phyloP scores from a whole-genome alignment of 225 moss, liverwort and hornwort species.

The Physcomitrellopsis africana region DNA sequence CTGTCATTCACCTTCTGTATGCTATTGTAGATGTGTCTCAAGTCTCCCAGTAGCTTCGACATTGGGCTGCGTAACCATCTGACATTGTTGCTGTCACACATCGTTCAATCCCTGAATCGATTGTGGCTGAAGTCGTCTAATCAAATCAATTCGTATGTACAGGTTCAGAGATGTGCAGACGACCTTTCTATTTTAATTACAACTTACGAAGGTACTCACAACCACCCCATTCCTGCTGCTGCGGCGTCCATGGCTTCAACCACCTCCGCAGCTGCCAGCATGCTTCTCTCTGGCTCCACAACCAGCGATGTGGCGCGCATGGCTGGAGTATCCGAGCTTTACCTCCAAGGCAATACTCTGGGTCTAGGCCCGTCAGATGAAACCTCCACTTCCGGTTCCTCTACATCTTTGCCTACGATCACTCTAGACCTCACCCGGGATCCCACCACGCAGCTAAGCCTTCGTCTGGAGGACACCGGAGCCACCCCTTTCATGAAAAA shows the following conservation, averaged over 20 bases:
- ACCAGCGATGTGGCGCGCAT: slow-evolving; percentile 51
- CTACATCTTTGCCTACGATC: slow-evolving; percentile 45
- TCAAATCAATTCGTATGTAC: background rate
- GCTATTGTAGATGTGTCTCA: no score
- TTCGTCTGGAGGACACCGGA: slow-evolving; percentile 18
- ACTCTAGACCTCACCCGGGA: slow-evolving; percentile 47
- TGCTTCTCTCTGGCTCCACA: slow-evolving; percentile 71
- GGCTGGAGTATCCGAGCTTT: slow-evolving; percentile 43
- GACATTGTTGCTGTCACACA: no score
- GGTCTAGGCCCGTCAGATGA: slow-evolving; percentile 6
- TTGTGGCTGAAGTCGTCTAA: no score
- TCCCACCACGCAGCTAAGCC: slow-evolving; percentile 38
- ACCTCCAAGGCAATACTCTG: slow-evolving; percentile 9
- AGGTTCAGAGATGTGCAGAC: slow-evolving; percentile 78
- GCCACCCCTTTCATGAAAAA: background rate
- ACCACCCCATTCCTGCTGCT: slow-evolving; percentile 67
- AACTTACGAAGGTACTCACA: slow-evolving; percentile 74
- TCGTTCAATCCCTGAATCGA: no score
- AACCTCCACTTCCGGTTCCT: background rate
- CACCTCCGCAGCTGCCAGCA: slow-evolving; percentile 73
- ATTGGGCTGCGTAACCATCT: no score
- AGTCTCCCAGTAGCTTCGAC: no score
- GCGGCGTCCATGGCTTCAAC: slow-evolving; percentile 75
- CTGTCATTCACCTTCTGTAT: no score
- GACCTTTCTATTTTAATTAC: slow-evolving; percentile 66